Percentiles rank a stretch among this genome's conserved stretches.
These are phyloP conservation scores for Trichoderma simmonsii DNA, from an alignment of 2,329 filamentous ascomycete species.

Conservation along the genomic window DNA sequence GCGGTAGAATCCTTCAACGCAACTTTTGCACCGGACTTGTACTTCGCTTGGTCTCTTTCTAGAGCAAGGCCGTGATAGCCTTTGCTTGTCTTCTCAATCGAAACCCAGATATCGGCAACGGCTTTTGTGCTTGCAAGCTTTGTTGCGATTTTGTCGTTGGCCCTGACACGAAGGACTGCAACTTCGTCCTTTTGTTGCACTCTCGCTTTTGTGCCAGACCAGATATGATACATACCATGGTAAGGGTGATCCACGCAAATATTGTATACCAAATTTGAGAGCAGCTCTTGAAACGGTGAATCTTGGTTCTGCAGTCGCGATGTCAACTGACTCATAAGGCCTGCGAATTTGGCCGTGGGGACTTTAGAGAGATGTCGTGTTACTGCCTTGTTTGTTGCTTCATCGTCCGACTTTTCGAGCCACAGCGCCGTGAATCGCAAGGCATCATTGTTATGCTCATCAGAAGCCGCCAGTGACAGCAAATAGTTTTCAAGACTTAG, in stretches of 20 bases:
- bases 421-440: slow-evolving; percentile 91
- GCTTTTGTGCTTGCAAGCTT: slow-evolving; percentile 53
- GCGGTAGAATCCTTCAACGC: slow-evolving; percentile 60
- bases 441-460: slow-evolving; percentile 84
- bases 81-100: slow-evolving; percentile 71
- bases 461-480: slow-evolving; percentile 76
- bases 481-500: slow-evolving; percentile 93
- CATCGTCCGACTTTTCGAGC: slow-evolving; percentile 80
- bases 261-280: slow-evolving; percentile 70
- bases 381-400: slow-evolving; percentile 74
- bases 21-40: slow-evolving; percentile 66
- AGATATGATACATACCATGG: slow-evolving; percentile 96
- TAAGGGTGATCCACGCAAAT: slow-evolving; percentile 94
- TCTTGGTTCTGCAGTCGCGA: slow-evolving; percentile 77
- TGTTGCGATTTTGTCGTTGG: slow-evolving; percentile 66
- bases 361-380: slow-evolving; percentile 67
- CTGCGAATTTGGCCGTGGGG: slow-evolving; percentile 86
- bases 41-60: slow-evolving; percentile 60
- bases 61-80: slow-evolving; percentile 62
- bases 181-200: slow-evolving; percentile 69
- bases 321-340: slow-evolving; percentile 91
- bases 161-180: slow-evolving; percentile 68
- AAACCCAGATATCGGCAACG: slow-evolving; percentile 60
- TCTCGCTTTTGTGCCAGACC: slow-evolving; percentile 71
- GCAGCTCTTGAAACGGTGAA: slow-evolving; percentile 70